phyloP scores from a whole-genome alignment of 345 rosid species.

The Dipteronia sinensis region DNA sequence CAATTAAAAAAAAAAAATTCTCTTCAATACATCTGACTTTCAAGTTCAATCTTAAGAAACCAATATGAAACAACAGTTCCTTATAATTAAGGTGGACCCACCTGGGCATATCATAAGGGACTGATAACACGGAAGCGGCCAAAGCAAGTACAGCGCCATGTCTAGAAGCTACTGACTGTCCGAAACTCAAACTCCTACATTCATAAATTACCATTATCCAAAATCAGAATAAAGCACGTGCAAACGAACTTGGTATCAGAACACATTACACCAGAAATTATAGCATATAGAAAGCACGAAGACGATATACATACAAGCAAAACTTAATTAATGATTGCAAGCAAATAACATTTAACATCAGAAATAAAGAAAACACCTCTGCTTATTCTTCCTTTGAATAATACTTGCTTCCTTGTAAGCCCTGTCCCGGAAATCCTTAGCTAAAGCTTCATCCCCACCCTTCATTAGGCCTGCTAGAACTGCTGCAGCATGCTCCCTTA shows the following conservation, averaged over 20 bases:
- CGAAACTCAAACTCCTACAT: slow-evolving; percentile 54
- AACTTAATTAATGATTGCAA: slow-evolving; percentile 4
- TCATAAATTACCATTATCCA: slow-evolving; percentile 19
- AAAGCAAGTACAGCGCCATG: slow-evolving; percentile 98
- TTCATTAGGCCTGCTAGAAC: slow-evolving; percentile 96
- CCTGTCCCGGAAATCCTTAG: slow-evolving; percentile 78
- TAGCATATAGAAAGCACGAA: neutral
- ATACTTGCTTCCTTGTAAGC: slow-evolving; percentile 74
- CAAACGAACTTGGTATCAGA: neutral
- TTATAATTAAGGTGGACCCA: slow-evolving; percentile 32
- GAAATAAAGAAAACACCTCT: slow-evolving; percentile 43
- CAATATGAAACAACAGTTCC: neutral
- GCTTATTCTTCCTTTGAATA: slow-evolving; percentile 60
- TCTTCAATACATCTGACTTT: neutral
- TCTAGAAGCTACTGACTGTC: slow-evolving; percentile 55
- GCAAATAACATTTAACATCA: neutral
- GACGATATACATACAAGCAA: neutral
- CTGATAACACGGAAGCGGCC: slow-evolving; percentile 92
- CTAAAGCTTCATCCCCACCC: slow-evolving; percentile 89
- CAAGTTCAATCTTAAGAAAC: neutral
- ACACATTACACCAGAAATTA: neutral
- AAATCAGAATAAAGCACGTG: neutral
- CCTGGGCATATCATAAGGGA: slow-evolving; percentile 99
- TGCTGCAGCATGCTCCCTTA: slow-evolving; percentile 97
- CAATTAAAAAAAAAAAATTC: neutral